phyloP scores from a whole-genome alignment of 208 protist genomes.

The Crithidia sp. region DNA sequence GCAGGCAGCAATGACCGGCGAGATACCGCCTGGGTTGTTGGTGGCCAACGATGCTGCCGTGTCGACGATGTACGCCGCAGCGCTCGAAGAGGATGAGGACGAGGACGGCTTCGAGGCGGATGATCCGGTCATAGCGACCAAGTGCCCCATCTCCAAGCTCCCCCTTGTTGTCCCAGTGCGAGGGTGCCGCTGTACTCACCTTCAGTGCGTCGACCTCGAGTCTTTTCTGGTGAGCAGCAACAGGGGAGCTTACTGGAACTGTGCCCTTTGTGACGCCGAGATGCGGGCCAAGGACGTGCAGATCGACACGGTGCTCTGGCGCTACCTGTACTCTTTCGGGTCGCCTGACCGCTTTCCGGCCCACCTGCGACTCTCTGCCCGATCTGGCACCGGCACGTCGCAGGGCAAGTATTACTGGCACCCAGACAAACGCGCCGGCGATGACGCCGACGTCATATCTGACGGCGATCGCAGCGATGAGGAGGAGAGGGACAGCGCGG shows the following conservation, averaged over 20 bases:
- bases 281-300: conserved; percentile 54
- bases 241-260: conserved; percentile 88
- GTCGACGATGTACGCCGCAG: conserved; percentile 15
- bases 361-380: conserved; percentile 45
- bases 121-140: conserved; percentile 73
- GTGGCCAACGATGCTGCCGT: conserved; percentile 12
- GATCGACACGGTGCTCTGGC: conserved; percentile 79
- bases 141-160: conserved; percentile 81
- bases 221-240: conserved; percentile 68
- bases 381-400: neutral
- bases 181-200: conserved; percentile 61
- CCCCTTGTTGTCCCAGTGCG: conserved; percentile 76
- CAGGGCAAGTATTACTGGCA: conserved; percentile 40
- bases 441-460: conserved; percentile 32
- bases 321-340: conserved; percentile 36
- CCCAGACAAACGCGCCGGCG: conserved; percentile 27
- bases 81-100: conserved; percentile 44
- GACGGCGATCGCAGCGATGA: conserved; percentile 15
- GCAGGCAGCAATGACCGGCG: neutral
- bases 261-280: conserved; percentile 74
- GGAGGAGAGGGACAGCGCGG: neutral
- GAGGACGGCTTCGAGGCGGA: conserved; percentile 68
- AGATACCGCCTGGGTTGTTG: neutral
- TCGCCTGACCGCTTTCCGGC: conserved; percentile 15
- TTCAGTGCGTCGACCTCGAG: conserved; percentile 82